Percentiles rank a stretch among this genome's conserved stretches.
phyloP scores from a whole-genome alignment of 1,284 basidiomycete species.

The Phenoliferia sp. region DNA sequence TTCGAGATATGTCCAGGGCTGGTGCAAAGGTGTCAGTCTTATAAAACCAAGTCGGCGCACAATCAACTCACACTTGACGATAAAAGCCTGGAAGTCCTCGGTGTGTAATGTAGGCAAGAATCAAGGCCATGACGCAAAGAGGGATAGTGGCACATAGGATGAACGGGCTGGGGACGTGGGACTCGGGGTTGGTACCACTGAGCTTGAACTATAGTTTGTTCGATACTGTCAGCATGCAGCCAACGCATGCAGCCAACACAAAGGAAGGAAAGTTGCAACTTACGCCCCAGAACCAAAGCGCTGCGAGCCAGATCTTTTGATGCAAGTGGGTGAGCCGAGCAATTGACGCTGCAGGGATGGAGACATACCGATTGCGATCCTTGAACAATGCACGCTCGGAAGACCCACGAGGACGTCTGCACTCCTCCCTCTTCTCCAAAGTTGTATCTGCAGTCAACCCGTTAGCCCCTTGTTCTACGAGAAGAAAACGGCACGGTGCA shows the following conservation, averaged over 20 bases:
- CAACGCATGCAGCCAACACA: too few relatives aligned
- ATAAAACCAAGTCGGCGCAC: too few relatives aligned
- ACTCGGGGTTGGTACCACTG: background rate
- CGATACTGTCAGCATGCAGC: too few relatives aligned
- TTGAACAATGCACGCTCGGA: background rate
- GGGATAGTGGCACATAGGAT: background rate
- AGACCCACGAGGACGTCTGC: background rate
- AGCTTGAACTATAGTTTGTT: conserved; percentile 1
- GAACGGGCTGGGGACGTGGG: background rate
- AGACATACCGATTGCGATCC: background rate
- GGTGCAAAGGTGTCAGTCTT: background rate
- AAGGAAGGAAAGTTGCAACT: background rate
- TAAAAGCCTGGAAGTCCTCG: background rate
- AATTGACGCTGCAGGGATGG: background rate
- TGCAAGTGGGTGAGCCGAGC: background rate
- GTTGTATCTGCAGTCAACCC: background rate
- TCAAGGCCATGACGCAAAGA: background rate
- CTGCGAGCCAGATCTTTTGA: background rate
- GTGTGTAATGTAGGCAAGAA: background rate
- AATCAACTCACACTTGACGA: background rate
- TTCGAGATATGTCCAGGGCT: background rate
- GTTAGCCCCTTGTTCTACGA: background rate
- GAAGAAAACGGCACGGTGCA: background rate
- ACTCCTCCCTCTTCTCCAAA: background rate
- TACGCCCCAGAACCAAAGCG: background rate